phyloP scores from a whole-genome alignment of 2,329 filamentous ascomycete species.

The Apiospora pterosperma region DNA sequence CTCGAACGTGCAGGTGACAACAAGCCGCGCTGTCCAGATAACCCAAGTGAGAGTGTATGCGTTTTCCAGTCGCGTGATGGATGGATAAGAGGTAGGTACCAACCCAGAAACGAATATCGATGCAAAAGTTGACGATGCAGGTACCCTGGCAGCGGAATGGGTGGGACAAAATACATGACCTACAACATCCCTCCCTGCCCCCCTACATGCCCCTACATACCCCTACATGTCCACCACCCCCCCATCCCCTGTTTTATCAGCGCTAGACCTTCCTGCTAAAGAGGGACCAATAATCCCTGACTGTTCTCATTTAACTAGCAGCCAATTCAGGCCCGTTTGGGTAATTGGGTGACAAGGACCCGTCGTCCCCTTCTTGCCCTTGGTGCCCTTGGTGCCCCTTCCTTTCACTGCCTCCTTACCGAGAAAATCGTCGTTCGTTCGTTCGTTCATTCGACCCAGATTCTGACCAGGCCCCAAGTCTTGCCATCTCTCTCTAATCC shows the following conservation, averaged over 20 bases:
- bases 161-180: background rate
- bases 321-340: slow-evolving; percentile 7
- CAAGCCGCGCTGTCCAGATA: background rate
- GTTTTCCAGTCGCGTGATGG: background rate
- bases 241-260: background rate
- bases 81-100: background rate
- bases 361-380: no score
- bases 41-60: background rate
- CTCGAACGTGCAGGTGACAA: background rate
- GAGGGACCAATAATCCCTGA: slow-evolving; percentile 16
- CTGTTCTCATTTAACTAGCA: slow-evolving; percentile 17
- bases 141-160: background rate
- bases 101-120: background rate
- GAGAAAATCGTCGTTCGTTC: background rate
- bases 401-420: slow-evolving; percentile 4
- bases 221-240: background rate
- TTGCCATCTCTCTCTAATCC: background rate
- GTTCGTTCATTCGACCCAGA: background rate
- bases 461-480: background rate
- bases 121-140: background rate
- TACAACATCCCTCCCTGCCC: background rate
- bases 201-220: background rate
- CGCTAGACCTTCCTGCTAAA: background rate
- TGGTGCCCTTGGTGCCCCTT: background rate
- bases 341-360: slow-evolving; percentile 5